These are phyloP conservation scores for Aspergillus fijiensis DNA, from an alignment of 2,329 filamentous ascomycete genomes.

Conservation along the genomic window DNA sequence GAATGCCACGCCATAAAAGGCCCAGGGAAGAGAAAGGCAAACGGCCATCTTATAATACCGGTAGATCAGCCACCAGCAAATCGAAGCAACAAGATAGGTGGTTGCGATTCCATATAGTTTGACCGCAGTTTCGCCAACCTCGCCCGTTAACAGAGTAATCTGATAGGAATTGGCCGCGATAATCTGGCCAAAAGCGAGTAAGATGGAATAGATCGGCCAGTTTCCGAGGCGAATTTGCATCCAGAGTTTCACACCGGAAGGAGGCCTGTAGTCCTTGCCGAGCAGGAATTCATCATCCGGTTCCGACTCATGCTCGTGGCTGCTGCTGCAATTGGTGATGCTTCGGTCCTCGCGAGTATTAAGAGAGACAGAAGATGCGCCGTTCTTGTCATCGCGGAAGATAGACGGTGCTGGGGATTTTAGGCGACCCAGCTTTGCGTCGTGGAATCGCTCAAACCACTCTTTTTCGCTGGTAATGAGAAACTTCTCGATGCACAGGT, in stretches of 20 bases:
- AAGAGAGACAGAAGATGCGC: slow-evolving; percentile 27
- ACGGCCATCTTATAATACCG: slow-evolving; percentile 56
- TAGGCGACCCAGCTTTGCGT: slow-evolving; percentile 56
- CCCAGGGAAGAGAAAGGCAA: slow-evolving; percentile 58
- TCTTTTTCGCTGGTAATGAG: slow-evolving; percentile 65
- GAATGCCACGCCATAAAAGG: slow-evolving; percentile 63
- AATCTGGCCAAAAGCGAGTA: slow-evolving; percentile 61
- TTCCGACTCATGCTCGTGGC: slow-evolving; percentile 26
- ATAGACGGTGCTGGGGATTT: slow-evolving; percentile 38
- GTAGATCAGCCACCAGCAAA: slow-evolving; percentile 63
- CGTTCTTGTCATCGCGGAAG: slow-evolving; percentile 28
- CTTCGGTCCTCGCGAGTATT: slow-evolving; percentile 41
- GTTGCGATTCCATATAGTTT: slow-evolving; percentile 61
- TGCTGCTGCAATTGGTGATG: slow-evolving; percentile 28
- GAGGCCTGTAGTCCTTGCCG: slow-evolving; percentile 55
- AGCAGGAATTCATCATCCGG: slow-evolving; percentile 55
- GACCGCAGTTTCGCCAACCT: slow-evolving; percentile 57
- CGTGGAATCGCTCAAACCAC: slow-evolving; percentile 60
- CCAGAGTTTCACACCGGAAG: slow-evolving; percentile 54
- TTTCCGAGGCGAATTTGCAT: slow-evolving; percentile 58
- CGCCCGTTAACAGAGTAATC: slow-evolving; percentile 64
- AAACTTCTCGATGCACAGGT: slow-evolving; percentile 64
- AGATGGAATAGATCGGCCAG: slow-evolving; percentile 62
- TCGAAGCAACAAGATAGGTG: slow-evolving; percentile 57
- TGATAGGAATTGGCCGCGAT: slow-evolving; percentile 66